phyloP scores from a whole-genome alignment of 768 basidiomycete species.

The Tulasnella sp. region DNA sequence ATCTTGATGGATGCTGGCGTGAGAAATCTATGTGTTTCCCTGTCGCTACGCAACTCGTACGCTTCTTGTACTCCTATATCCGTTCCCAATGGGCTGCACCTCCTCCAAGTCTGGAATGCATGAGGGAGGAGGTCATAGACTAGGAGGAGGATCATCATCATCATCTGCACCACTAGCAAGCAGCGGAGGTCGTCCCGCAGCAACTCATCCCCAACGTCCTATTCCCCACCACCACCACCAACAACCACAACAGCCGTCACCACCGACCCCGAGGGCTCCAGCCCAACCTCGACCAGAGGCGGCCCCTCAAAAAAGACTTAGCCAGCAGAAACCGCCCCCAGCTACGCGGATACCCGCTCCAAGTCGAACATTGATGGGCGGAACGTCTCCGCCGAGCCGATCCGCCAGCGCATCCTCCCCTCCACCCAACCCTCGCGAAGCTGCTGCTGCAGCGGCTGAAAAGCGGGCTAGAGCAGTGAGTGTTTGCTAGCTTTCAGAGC shows the following conservation, averaged over 20 bases:
- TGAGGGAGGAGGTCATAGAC: neutral
- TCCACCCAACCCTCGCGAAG: neutral
- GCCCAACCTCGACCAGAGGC: neutral
- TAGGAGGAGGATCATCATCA: too few species aligned
- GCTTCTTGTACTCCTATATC: neutral
- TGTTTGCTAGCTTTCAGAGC: neutral
- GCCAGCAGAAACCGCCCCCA: neutral
- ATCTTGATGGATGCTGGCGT: too few species aligned
- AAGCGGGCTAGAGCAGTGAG: neutral
- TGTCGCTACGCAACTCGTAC: neutral
- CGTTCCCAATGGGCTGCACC: neutral
- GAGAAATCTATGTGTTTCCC: too few species aligned
- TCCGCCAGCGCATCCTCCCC: neutral
- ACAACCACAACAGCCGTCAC: too few species aligned
- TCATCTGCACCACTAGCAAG: neutral
- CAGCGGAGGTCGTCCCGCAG: neutral
- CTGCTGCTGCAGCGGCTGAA: conserved; percentile 9
- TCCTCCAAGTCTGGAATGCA: conserved; percentile 13
- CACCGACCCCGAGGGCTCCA: too few species aligned
- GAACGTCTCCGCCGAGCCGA: too few species aligned
- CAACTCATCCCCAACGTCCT: too few species aligned
- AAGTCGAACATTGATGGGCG: too few species aligned
- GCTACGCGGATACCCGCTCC: too few species aligned
- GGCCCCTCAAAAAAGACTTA: neutral
- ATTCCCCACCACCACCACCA: too few species aligned